Evolutionary conservation across 257 asterid genomes (phyloP).

Genomic region (Solanum okadae): DNA sequence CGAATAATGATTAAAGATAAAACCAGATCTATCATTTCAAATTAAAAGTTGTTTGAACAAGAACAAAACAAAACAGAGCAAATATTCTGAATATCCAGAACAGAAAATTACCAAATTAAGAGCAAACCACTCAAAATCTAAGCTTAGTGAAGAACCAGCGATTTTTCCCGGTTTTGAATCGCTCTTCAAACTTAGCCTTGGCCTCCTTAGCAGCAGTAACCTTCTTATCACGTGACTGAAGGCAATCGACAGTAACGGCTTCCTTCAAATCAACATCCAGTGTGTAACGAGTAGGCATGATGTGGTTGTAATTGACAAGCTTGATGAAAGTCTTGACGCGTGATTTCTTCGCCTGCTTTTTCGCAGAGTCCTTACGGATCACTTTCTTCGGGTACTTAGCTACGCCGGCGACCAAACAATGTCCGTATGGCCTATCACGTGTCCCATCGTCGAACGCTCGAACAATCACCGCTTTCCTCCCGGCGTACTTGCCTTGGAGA

Average conservation of each 20-base stretch:
- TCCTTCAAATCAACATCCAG: slow-evolving; percentile 32
- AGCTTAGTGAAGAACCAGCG: slow-evolving; percentile 39
- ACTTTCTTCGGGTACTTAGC: slow-evolving; percentile 28
- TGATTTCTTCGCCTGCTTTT: slow-evolving; percentile 38
- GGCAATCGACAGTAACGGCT: slow-evolving; percentile 8
- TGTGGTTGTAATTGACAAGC: slow-evolving; percentile 29
- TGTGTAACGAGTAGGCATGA: slow-evolving; percentile 37
- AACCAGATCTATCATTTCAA: neutral
- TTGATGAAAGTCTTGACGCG: slow-evolving; percentile 28
- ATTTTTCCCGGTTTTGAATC: slow-evolving; percentile 34
- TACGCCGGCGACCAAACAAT: slow-evolving; percentile 27
- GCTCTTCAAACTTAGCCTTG: slow-evolving; percentile 25
- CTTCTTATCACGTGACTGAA: slow-evolving; percentile 23
- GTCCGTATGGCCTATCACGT: slow-evolving; percentile 33
- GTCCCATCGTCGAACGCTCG: slow-evolving; percentile 31
- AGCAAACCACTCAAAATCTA: slow-evolving; percentile 16
- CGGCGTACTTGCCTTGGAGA: slow-evolving; percentile 29
- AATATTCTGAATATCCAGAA: neutral
- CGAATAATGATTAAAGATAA: neutral
- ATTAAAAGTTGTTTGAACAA: neutral
- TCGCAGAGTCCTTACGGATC: slow-evolving; percentile 26
- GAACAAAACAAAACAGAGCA: neutral
- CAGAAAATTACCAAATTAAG: neutral
- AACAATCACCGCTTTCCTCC: slow-evolving; percentile 26
- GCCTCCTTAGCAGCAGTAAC: slow-evolving; percentile 22